Base-by-base conservation (phyloP, 768 basidiomycete species). In the Austroboletus eburneus region DNA sequence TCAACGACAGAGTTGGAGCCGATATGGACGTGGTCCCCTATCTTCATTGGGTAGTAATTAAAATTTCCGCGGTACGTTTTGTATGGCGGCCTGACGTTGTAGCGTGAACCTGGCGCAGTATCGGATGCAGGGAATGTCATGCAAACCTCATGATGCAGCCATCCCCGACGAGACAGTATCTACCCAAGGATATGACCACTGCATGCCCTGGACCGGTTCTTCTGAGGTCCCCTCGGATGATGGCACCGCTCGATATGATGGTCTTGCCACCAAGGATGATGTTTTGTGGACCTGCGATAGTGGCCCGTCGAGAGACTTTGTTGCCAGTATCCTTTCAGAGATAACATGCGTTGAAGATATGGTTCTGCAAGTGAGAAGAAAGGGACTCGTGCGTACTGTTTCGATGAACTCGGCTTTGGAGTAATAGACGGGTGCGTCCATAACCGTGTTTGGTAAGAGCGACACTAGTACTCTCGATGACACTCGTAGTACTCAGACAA, bases 11-110 rank as follows among this genome's bases (percentile, higher is more conserved):
- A 80, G 54, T 80, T 79, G n/a, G 87, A 80, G 14, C 94, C 95
- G 37, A 99, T 90, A 51, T 95, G 86, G 20, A 98, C 96, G 61
- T 91, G 83, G 68, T 98, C 94, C 3, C 91, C 91, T 9, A 99
- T 83, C 64, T 94, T 92, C 85, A 97, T 91, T 5, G 95, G 95
- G 60, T 98, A 97, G 69, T 94, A 97, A 61, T 97, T 96, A 74
- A 91, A 91, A 52, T 87, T 84, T 50, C 87, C 88, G 42, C 89
- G 81, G 64, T 91, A 92, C 0, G 89, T 91, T 67, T 91, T 91
- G 65, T 91, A 89, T 3, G 88, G 91, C 9, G 88, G 90, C 52
- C 88, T 88, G 36, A n/a, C n/a, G n/a, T n/a, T n/a, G n/a, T n/a
- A n/a, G n/a, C n/a, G n/a, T n/a, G n/a, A n/a, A n/a, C n/a, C n/a